Conservation (phyloP, 257 asterid species). For the Ilex aquifolium region DNA sequence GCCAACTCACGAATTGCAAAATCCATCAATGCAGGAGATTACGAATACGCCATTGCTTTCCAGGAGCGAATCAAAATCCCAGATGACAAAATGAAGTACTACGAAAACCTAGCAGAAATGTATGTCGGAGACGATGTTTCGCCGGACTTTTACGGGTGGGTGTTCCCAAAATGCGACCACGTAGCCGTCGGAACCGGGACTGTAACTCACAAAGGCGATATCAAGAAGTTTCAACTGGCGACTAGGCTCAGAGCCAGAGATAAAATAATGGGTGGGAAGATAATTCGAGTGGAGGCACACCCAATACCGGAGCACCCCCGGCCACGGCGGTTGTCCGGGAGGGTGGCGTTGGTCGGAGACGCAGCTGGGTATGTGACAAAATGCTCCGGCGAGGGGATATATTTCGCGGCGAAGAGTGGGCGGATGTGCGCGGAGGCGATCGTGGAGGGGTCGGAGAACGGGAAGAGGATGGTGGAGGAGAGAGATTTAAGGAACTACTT, state of each 20-base stretch:
- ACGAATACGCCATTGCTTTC: slow-evolving; percentile 93
- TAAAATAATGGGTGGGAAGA: slow-evolving; percentile 65
- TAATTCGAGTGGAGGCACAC: slow-evolving; percentile 89
- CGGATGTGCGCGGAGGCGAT: slow-evolving; percentile 94
- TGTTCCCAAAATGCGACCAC: slow-evolving; percentile 92
- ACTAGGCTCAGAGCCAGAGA: slow-evolving; percentile 75
- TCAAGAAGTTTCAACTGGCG: slow-evolving; percentile 69
- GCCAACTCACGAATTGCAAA: slow-evolving; percentile 96
- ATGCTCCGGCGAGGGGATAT: slow-evolving; percentile 90
- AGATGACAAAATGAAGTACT: slow-evolving; percentile 80
- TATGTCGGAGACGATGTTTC: slow-evolving; percentile 94
- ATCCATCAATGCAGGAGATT: slow-evolving; percentile 76
- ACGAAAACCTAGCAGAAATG: slow-evolving; percentile 77
- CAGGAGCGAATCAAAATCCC: slow-evolving; percentile 85
- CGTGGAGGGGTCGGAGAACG: slow-evolving; percentile 77
- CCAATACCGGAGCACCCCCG: slow-evolving; percentile 93
- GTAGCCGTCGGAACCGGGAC: slow-evolving; percentile 97
- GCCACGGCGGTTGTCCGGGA: slow-evolving; percentile 52
- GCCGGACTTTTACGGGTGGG: slow-evolving; percentile 95
- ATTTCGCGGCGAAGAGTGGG: slow-evolving; percentile 88
- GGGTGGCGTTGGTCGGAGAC: slow-evolving; percentile 82
- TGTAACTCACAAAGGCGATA: slow-evolving; percentile 83
- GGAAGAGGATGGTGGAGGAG: slow-evolving; percentile 77
- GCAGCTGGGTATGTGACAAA: slow-evolving; percentile 92
- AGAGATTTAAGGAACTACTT: slow-evolving; percentile 70